Conservation (phyloP, 495 filamentous ascomycete genomes). For the Trichocladium uniseriatum region DNA sequence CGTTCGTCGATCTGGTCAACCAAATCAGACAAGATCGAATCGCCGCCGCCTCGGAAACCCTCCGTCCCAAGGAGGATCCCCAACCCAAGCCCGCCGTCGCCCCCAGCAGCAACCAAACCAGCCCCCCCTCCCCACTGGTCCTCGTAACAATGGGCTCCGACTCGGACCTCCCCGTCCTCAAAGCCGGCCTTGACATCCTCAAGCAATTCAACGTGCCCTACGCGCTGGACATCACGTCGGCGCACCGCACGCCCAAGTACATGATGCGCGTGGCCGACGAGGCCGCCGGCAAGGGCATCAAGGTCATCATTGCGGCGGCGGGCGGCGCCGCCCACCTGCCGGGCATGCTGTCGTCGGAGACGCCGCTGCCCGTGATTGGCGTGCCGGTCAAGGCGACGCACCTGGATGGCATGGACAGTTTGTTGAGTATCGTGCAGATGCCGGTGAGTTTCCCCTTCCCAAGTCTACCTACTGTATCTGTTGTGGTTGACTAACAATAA, state of each 20-base stretch:
- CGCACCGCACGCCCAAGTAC: constrained; percentile 77
- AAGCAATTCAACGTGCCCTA: constrained; percentile 65
- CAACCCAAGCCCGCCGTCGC: constrained; percentile 16
- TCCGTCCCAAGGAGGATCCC: constrained; percentile 18
- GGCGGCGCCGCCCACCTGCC: constrained; percentile 88
- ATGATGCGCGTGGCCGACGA: constrained; percentile 69
- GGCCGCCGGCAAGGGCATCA: constrained; percentile 60
- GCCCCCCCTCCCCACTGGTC: constrained; percentile 42
- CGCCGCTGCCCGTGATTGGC: constrained; percentile 85
- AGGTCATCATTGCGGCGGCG: constrained; percentile 90
- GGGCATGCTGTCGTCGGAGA: constrained; percentile 83
- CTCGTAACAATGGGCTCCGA: constrained; percentile 94
- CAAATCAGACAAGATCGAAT: constrained; percentile 53
- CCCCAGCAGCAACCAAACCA: constrained; percentile 5
- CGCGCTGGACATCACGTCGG: constrained; percentile 78
- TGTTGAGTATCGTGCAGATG: constrained; percentile 92
- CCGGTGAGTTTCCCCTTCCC: constrained; percentile 35
- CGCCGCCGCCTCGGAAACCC: constrained; percentile 13
- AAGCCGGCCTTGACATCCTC: constrained; percentile 67
- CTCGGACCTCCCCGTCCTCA: constrained; percentile 75
- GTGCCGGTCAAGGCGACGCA: constrained; percentile 81
- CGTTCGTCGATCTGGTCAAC: constrained; percentile 55
- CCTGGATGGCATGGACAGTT: constrained; percentile 79
- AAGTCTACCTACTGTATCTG: constrained; percentile 14
- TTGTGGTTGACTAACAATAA: neutral